Conservation (phyloP, 1,284 basidiomycete genomes). For the Sanghuangporus sanghuang region DNA sequence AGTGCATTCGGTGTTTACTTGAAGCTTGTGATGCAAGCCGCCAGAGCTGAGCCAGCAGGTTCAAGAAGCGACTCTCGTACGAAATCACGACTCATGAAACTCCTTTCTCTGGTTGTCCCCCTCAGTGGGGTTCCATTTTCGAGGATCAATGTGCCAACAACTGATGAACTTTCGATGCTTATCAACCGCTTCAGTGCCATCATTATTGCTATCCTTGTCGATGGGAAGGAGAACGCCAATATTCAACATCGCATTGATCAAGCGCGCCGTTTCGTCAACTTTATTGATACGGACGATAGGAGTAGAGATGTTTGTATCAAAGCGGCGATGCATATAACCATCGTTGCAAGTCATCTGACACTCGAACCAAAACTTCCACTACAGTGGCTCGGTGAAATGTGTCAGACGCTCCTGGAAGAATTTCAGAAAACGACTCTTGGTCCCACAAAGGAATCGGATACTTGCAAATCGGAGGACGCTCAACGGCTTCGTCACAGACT, state of each 20-base stretch:
- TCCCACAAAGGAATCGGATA: conserved; percentile 18
- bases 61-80: conserved; percentile 32
- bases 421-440: conserved; percentile 23
- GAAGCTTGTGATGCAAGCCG: conserved; percentile 66
- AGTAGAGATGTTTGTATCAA: conserved; percentile 73
- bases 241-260: conserved; percentile 52
- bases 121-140: conserved; percentile 67
- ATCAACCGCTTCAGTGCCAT: conserved; percentile 84
- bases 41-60: conserved; percentile 30
- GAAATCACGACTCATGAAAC: conserved; percentile 55
- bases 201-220: conserved; percentile 73
- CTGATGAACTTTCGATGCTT: conserved; percentile 70
- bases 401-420: conserved; percentile 56
- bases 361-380: conserved; percentile 53
- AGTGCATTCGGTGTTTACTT: conserved; percentile 79
- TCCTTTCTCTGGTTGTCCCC: conserved; percentile 78
- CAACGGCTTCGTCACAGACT: background rate
- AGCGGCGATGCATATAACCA: conserved; percentile 72
- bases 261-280: conserved; percentile 65
- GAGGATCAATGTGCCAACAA: conserved; percentile 45
- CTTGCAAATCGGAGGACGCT: conserved; percentile 2
- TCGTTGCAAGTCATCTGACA: conserved; percentile 58
- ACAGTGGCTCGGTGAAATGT: conserved; percentile 67
- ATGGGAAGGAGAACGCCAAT: conserved; percentile 43
- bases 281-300: conserved; percentile 62